Evolutionary conservation across 352 stramenopile species (phyloP), one percentile per base, ranked within the genome.

Genomic region (Phytophthora multivora): DNA sequence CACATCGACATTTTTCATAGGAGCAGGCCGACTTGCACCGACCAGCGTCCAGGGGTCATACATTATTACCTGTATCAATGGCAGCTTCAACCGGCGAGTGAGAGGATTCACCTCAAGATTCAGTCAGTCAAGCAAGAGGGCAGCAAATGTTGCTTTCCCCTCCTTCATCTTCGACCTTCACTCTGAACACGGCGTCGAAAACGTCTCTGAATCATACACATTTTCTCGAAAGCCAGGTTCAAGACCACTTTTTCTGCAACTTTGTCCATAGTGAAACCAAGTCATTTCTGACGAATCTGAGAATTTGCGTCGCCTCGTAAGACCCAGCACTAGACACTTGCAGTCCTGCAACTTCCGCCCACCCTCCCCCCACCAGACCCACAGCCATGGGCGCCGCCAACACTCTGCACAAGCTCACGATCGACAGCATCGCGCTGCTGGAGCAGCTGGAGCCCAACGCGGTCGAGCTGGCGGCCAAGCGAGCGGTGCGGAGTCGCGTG

Each of bases 401-500:
- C 61, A 95, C 83, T 62, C 82, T 89, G 51, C 76, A 80, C 54
- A 90, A 90, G 61, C 83, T 93, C 61, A 91, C 83, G 58, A 70
- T 95, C 54, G 83, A 95, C 43, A 87, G 76, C 65, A 83, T 93
- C 51, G 78, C 79, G 56, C 60, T 95, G 66, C 67, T 93, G 25
- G 86, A 95, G 66, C 83, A 85, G 57, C 75, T 95, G n/a, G 83
- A 95, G 71, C 84, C 86, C 45, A 92, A 81, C 49, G 52, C 63
- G 8, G 45, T 46, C 19, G 86, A 95, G 55, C 42, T 77, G 50
- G 60, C 63, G 41, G 58, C 64, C 59, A 92, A 95, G 59, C 58
- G 42, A 38, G 69, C 78, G 6, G 68, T 90, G 36, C 66, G 59
- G 9, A 51, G 58, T 4, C 69, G 71, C n/a, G 81, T 95, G 53